Conservation (phyloP, 2,329 filamentous ascomycete genomes). For the Fulvia fulva region DNA sequence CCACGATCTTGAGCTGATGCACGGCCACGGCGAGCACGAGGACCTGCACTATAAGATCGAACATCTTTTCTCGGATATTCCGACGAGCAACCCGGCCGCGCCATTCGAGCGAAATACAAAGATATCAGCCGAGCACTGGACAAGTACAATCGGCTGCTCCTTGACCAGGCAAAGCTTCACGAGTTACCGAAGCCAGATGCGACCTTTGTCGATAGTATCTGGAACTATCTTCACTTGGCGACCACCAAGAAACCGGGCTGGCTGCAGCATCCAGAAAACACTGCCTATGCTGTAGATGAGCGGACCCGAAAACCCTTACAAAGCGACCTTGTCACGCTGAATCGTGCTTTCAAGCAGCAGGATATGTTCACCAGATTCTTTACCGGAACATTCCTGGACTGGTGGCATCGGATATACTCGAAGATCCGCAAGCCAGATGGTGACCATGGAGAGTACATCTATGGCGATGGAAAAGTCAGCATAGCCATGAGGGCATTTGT, state of each 20-base stretch:
- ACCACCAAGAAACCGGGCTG: conserved; percentile 11
- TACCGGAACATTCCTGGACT: conserved; percentile 8
- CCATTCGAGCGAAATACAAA: conserved; percentile 12
- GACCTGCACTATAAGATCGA: conserved; percentile 18
- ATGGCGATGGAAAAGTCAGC: conserved; percentile 15
- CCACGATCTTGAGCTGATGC: conserved; percentile 17
- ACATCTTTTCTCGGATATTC: conserved; percentile 12
- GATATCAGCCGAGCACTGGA: conserved; percentile 13
- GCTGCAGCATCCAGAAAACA: conserved; percentile 24
- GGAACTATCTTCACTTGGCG: conserved; percentile 12
- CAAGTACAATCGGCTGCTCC: conserved; percentile 15
- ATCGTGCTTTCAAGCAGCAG: conserved; percentile 13
- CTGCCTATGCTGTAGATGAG: conserved; percentile 19
- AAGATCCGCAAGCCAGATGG: conserved; percentile 6
- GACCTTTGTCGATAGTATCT: conserved; percentile 16
- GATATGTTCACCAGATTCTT: conserved; percentile 20
- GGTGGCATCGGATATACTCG: conserved; percentile 13
- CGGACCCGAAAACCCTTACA: conserved; percentile 13
- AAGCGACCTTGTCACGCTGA: conserved; percentile 19
- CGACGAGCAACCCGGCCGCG: conserved; percentile 6
- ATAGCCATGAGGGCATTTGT: conserved; percentile 15
- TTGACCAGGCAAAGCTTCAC: conserved; percentile 17
- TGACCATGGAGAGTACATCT: conserved; percentile 16
- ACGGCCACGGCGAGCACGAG: conserved; percentile 9
- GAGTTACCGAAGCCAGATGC: conserved; percentile 15